Percentiles rank a stretch among this genome's conserved stretches.
phyloP scores from a whole-genome alignment of 345 rosid genomes.

The Corchorus olitorius region DNA sequence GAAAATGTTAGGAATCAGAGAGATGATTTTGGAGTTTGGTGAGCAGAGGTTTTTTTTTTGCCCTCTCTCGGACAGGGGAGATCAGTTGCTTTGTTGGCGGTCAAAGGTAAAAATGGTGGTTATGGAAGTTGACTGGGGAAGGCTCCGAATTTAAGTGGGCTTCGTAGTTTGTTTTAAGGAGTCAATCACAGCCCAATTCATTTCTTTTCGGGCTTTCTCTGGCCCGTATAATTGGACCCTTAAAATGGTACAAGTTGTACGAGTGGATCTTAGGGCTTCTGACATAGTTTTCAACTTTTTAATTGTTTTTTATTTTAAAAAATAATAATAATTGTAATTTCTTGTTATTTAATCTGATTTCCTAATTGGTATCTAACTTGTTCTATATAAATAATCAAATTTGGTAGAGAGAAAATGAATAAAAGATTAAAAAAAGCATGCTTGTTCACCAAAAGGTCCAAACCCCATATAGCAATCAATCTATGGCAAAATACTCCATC shows the following conservation, averaged over 20 bases:
- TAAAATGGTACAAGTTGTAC: background rate
- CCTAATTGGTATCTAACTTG: no score
- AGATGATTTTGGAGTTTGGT: background rate
- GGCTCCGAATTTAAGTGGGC: background rate
- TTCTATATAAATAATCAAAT: no score
- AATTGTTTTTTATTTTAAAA: no score
- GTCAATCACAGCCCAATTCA: background rate
- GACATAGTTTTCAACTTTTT: background rate
- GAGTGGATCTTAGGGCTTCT: background rate
- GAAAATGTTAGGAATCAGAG: background rate
- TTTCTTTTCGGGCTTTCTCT: background rate
- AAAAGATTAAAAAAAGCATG: no score
- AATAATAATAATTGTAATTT: no score
- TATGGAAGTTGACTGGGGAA: constrained; percentile 10
- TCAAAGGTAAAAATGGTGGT: background rate
- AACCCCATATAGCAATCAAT: no score
- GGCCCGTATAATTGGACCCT: background rate
- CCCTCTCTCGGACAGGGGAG: background rate
- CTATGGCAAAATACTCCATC: no score
- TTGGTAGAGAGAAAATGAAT: no score
- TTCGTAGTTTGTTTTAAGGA: background rate
- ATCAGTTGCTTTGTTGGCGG: background rate
- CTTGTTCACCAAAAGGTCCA: background rate
- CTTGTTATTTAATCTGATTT: no score
- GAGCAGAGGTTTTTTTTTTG: background rate